Evolutionary conservation across 352 stramenopile species (phyloP).

Genomic region (Phytophthora fragariae): DNA sequence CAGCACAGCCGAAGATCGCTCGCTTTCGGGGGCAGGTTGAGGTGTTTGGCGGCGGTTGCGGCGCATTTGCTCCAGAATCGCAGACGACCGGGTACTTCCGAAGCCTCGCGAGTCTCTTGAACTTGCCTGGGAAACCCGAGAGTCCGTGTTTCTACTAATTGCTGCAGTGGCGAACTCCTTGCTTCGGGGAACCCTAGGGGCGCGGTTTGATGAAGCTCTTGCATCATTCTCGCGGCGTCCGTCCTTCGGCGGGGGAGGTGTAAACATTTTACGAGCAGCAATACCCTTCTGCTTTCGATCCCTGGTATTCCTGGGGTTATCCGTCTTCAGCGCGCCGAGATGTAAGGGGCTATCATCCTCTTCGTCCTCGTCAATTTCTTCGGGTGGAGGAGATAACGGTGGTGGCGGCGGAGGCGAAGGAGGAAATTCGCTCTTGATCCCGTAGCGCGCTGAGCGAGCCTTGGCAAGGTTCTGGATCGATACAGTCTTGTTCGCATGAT

Average conservation of each 20-base stretch:
- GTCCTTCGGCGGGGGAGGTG: constrained; percentile 28
- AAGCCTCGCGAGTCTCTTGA: constrained; percentile 31
- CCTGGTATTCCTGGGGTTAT: constrained; percentile 29
- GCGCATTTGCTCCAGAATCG: constrained; percentile 54
- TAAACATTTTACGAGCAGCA: constrained; percentile 38
- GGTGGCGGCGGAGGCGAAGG: constrained; percentile 36
- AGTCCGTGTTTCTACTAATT: constrained; percentile 18
- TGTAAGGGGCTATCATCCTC: constrained; percentile 34
- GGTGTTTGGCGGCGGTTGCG: constrained; percentile 55
- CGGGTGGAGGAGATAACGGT: constrained; percentile 30
- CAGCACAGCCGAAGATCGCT: constrained; percentile 43
- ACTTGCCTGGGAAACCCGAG: constrained; percentile 26
- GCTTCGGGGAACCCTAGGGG: constrained; percentile 17
- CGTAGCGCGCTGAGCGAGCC: constrained; percentile 34
- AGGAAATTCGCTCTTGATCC: constrained; percentile 41
- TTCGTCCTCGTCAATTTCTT: constrained; percentile 34
- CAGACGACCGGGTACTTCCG: constrained; percentile 44
- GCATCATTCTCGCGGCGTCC: constrained; percentile 15
- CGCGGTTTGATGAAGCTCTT: constrained; percentile 17
- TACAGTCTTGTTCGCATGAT: constrained; percentile 41
- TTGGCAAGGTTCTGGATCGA: constrained; percentile 52
- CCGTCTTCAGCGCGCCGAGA: constrained; percentile 28
- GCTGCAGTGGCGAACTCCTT: constrained; percentile 25
- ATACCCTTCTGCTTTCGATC: constrained; percentile 32
- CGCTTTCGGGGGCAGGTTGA: constrained; percentile 44